phyloP scores from a whole-genome alignment of 139 green algal species.

The Chlorella sp. region DNA sequence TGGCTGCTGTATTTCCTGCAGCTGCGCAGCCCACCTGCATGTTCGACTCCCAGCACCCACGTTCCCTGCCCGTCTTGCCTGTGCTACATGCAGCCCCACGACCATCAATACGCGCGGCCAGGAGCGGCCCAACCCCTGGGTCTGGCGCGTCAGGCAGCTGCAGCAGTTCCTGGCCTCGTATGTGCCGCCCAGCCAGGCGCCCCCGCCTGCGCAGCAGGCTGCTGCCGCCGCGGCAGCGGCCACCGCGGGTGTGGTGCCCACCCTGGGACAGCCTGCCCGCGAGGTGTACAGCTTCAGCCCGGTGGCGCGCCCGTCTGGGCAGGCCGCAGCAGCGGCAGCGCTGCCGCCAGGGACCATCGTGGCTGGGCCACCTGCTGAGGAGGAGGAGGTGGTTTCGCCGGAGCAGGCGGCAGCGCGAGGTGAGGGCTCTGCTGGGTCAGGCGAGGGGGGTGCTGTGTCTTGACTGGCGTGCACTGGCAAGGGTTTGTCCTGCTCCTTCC shows the following conservation, averaged over 20 bases:
- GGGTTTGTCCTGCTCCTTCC: too few relatives aligned
- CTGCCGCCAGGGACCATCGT: not conserved
- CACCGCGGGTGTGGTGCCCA: not conserved
- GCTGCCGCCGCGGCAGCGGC: not conserved
- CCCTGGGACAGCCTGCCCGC: not conserved
- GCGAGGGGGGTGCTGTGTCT: too few relatives aligned
- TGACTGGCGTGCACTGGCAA: too few relatives aligned
- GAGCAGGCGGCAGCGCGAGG: not conserved
- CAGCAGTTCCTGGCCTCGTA: slow-evolving; percentile 24
- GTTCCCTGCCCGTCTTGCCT: not conserved
- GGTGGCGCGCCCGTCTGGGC: not conserved
- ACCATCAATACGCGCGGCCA: not conserved
- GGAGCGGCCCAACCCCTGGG: slow-evolving; percentile 14
- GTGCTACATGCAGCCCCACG: not conserved
- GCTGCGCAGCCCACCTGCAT: not conserved
- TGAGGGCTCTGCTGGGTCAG: too few relatives aligned
- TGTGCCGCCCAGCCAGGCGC: not conserved
- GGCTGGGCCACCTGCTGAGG: not conserved
- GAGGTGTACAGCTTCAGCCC: slow-evolving; percentile 20
- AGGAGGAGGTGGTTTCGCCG: slow-evolving; percentile 4
- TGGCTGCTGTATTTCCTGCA: not conserved
- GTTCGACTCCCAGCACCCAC: not conserved
- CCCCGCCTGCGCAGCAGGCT: not conserved
- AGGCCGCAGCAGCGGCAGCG: not conserved
- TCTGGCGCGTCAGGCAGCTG: not conserved